Evolutionary conservation across 2,329 filamentous ascomycete genomes (phyloP), one percentile per base, ranked within the genome.

Genomic region (Cytospora piceicola): DNA sequence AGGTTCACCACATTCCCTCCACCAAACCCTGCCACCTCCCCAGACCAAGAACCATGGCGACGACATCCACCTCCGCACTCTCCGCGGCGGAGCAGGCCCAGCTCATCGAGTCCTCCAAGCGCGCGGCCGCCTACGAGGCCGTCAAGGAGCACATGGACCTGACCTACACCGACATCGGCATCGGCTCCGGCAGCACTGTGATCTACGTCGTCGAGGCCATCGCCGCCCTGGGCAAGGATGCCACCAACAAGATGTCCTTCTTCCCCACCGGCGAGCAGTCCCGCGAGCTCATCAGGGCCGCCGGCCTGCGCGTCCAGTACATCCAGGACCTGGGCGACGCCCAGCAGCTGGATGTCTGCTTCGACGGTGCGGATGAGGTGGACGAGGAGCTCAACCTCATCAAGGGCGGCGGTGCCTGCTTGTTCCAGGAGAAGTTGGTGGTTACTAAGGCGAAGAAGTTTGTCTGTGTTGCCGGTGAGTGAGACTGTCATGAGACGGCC

Each of bases 381-480:
- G 95, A 99, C 75, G 89, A 92, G 56, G 91, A 96, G 61, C 80
- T 99, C 67, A 99, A 98, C 79, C 93, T 94, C 75, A 98, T 99
- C 81, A 98, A 98, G 82, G 95, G 95, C 63, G 95, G 95, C 58
- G 95, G 95, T 66, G 95, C 93, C n/a, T 99, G 95, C 78, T 80
- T 98, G 64, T 96, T 97, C 81, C 95, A 98, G 78, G 95, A 99
- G 81, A 99, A 99, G 82, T 83, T 99, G 42, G 94, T 99, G 5
- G 94, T 94, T 6, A 87, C 92, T 67, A 87, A 90, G 58, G 90
- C 93, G 4, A 91, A 88, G 78, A 91, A 92, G 75, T 97, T 97
- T 74, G 84, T 97, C 69, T 94, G 92, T 72, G 92, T 96, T 65
- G 93, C 92, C 64, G 90, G 89, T 92, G 78, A 73, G 84, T 77